Percentiles rank a stretch among this genome's conserved stretches.
Evolutionary conservation across 1,284 basidiomycete species (phyloP).

Genomic region (Heterobasidion parviporum): DNA sequence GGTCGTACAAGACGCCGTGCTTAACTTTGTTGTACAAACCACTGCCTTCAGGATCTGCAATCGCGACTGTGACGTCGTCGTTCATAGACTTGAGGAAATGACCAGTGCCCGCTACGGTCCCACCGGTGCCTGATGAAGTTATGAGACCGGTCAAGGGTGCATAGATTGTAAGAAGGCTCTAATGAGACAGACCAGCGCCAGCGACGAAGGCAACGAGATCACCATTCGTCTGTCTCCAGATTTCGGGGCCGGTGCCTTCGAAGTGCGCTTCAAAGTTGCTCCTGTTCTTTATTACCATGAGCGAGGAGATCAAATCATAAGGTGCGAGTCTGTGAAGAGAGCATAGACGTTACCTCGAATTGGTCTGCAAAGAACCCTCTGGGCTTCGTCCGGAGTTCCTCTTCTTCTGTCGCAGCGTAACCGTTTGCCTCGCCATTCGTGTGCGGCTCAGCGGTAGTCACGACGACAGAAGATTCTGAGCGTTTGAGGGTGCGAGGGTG

Average conservation of each 20-base stretch:
- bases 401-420: constrained; percentile 20
- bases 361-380: constrained; percentile 91
- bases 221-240: constrained; percentile 89
- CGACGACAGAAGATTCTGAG: constrained; percentile 45
- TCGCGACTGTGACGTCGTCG: constrained; percentile 57
- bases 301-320: too few species aligned
- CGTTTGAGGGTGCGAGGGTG: constrained; percentile 24
- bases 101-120: constrained; percentile 86
- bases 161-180: constrained; percentile 2
- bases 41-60: constrained; percentile 92
- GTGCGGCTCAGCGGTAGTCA: constrained; percentile 34
- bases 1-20: constrained; percentile 91
- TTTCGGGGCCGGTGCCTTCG: constrained; percentile 89
- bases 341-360: constrained; percentile 58
- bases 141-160: not conserved
- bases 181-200: constrained; percentile 64
- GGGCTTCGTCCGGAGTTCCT: constrained; percentile 38
- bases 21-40: constrained; percentile 95
- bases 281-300: constrained; percentile 46
- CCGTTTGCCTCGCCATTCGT: constrained; percentile 15
- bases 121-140: constrained; percentile 71
- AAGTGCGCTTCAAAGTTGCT: constrained; percentile 91
- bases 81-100: constrained; percentile 72
- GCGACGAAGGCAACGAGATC: constrained; percentile 82
- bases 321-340: too few species aligned